phyloP scores from a whole-genome alignment of 1,139 yeast species.

The Blastobotrys serpentis region DNA sequence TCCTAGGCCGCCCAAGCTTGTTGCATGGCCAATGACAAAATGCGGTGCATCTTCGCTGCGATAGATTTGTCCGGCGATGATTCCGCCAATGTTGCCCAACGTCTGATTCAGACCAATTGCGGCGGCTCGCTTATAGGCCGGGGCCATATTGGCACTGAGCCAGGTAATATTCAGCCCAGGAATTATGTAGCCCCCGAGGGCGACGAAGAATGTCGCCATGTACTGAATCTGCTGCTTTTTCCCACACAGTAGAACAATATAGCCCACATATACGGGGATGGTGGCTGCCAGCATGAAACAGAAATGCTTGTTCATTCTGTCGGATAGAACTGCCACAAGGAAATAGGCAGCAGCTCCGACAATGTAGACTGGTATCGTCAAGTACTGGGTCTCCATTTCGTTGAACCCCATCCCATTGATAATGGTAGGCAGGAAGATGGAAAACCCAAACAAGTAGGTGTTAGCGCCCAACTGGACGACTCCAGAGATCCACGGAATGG shows the following conservation, averaged over 20 bases:
- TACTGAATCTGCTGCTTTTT: slow-evolving; percentile 42
- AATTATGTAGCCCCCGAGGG: slow-evolving; percentile 40
- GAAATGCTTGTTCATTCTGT: slow-evolving; percentile 36
- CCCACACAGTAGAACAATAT: slow-evolving; percentile 40
- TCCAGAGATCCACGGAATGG: slow-evolving; percentile 26
- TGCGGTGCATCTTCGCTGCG: slow-evolving; percentile 21
- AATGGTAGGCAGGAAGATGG: slow-evolving; percentile 38
- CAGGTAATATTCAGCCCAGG: slow-evolving; percentile 43
- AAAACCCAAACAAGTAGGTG: slow-evolving; percentile 28
- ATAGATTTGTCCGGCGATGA: slow-evolving; percentile 43
- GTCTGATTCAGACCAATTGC: slow-evolving; percentile 44
- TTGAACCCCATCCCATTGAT: slow-evolving; percentile 38
- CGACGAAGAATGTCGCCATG: slow-evolving; percentile 48
- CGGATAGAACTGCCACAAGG: slow-evolving; percentile 43
- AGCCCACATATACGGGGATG: slow-evolving; percentile 43
- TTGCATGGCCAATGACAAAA: slow-evolving; percentile 15
- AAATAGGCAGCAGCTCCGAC: slow-evolving; percentile 44
- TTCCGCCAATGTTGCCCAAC: slow-evolving; percentile 45
- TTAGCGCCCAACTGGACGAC: slow-evolving; percentile 23
- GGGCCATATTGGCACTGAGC: slow-evolving; percentile 43
- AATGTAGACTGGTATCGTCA: slow-evolving; percentile 51
- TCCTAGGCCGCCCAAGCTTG: background rate
- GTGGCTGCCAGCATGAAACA: slow-evolving; percentile 29
- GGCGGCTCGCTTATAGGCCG: slow-evolving; percentile 44
- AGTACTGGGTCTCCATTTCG: slow-evolving; percentile 45